Base-by-base conservation (phyloP, 306 rosid genomes). In the Trichosanthes cucumerina region DNA sequence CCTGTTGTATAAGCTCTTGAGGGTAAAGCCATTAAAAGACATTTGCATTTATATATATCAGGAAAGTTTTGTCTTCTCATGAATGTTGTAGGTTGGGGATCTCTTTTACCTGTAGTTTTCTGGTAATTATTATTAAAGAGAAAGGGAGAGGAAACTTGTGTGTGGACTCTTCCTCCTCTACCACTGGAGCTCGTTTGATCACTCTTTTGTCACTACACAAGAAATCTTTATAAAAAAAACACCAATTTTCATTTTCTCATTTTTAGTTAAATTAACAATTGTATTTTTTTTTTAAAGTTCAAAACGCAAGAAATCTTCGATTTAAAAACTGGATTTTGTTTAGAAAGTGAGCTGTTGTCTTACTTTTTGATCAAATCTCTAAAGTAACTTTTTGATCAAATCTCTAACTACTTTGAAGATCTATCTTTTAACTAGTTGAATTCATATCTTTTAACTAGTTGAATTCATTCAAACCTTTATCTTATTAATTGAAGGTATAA, bases 11-110 rank as follows among this genome's bases (percentile, higher is more conserved):
- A 74, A 74, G 34, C 23, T 74, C 26, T 73, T 0, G 62, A 31
- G 78, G 62, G 57, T 69, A 2, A 72, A 47, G 39, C 41, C 58
- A 28, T 72, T 47, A 72, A 49, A 44, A 2, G 46, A 74, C 11
- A 21, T 44, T 21, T 6, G 43, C 16, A 47, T 15, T 3, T 73
- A 72, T 16, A 13, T 43, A 9, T 49, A 72, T 19, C 14, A 10
- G 78, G 2, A 73, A 50, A 49, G 44, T 73, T 47, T 72, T 47
- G 78, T 31, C 46, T 74, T 28, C 78, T 39, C 73, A 18, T 65
- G 44, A 34, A 16, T 34, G n/a, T 28, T 28, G 69, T 59, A 10
- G 43, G 71, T 33, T 33, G 24, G 73, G 73, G 33, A 65, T 28
- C 12, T 65, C 73, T 65, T 60, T 10, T 58, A 26, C 23, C 21